Conservation (phyloP, 2,329 filamentous ascomycete genomes). For the Sporothrix luriei region DNA sequence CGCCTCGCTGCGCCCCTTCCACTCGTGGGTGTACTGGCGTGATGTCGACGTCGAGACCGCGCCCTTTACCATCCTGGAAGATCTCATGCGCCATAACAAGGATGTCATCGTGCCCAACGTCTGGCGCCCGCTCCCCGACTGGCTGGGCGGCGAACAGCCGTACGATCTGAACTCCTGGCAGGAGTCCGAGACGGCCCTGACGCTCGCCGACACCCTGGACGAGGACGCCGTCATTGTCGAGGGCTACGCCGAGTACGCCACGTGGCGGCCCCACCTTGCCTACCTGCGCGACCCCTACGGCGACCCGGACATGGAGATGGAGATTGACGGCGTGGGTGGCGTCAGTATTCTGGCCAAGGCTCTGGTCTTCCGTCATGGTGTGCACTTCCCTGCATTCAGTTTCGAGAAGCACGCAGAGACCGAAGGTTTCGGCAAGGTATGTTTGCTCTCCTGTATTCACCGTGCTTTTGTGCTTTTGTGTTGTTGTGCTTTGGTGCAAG, state of each 20-base stretch:
- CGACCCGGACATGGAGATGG: constrained; percentile 99
- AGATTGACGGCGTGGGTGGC: constrained; percentile 95
- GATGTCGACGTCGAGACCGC: constrained; percentile 98
- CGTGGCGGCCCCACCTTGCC: constrained; percentile 94
- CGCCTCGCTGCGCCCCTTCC: constrained; percentile 87
- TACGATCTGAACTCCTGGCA: constrained; percentile 99
- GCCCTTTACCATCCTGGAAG: constrained; percentile 93
- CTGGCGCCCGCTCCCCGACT: constrained; percentile 97
- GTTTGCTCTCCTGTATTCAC: neutral
- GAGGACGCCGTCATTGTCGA: constrained; percentile 99
- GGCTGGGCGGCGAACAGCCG: constrained; percentile 96
- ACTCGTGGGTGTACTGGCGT: constrained; percentile 99
- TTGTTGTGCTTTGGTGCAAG: too few relatives aligned
- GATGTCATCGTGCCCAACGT: constrained; percentile 99
- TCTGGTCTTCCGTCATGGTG: constrained; percentile 88
- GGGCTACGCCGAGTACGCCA: constrained; percentile 97
- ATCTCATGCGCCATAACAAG: constrained; percentile 98
- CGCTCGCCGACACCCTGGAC: constrained; percentile 89
- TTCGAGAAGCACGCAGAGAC: constrained; percentile 99
- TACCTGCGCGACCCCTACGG: constrained; percentile 96
- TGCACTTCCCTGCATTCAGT: constrained; percentile 97
- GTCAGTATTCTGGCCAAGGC: constrained; percentile 97
- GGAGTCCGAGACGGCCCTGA: constrained; percentile 94
- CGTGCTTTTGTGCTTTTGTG: too few relatives aligned
- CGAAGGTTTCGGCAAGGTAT: constrained; percentile 96